Conservation (phyloP, 1,139 yeast genomes). For the Blastobotrys capitulatus region DNA sequence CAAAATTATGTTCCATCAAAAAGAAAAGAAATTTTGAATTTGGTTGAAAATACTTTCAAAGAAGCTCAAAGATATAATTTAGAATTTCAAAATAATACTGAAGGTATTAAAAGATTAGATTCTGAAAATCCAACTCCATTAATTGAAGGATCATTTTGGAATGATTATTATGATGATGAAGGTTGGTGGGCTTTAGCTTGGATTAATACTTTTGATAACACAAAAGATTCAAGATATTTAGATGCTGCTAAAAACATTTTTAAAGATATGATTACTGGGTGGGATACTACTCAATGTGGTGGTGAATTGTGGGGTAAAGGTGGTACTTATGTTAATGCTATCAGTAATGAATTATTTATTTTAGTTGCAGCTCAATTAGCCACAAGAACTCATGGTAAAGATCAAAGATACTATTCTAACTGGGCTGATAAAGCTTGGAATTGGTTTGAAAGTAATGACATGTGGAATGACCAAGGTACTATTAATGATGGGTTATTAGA, state of each 20-base stretch:
- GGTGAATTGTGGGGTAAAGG: neutral
- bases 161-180: conserved; percentile 19
- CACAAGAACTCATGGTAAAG: conserved; percentile 11
- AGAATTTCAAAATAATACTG: conserved; percentile 2
- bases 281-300: neutral
- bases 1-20: neutral
- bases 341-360: conserved; percentile 17
- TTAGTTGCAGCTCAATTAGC: conserved; percentile 15
- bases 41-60: conserved; percentile 7
- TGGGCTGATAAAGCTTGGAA: conserved; percentile 19
- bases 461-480: conserved; percentile 14
- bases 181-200: conserved; percentile 22
- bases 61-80: conserved; percentile 8
- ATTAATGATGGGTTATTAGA: conserved; percentile 18
- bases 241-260: neutral
- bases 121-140: conserved; percentile 10
- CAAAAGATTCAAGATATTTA: conserved; percentile 13
- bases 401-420: conserved; percentile 8
- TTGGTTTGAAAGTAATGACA: conserved; percentile 15
- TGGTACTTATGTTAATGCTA: conserved; percentile 4
- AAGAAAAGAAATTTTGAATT: neutral
- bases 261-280: neutral
- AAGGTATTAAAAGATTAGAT: conserved; percentile 2
- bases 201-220: conserved; percentile 17
- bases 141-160: conserved; percentile 14